Percentiles rank a stretch among this genome's conserved stretches.
Evolutionary conservation across 2,329 filamentous ascomycete species (phyloP).

Genomic region (Lachnellula subtilissima): DNA sequence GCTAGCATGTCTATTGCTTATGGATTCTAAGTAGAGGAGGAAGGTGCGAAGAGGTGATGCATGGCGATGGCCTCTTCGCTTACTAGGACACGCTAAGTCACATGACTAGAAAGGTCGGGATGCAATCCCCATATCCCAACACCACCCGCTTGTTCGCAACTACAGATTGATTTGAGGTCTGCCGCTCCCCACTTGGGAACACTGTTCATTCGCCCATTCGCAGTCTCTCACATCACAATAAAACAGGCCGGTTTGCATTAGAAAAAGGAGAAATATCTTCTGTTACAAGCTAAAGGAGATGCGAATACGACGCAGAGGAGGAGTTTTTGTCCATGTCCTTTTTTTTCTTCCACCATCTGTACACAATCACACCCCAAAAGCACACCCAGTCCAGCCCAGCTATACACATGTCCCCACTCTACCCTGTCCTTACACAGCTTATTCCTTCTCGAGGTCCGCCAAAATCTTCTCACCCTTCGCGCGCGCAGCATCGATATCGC

Average conservation of each 20-base stretch:
- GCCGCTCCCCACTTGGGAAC: too few species aligned
- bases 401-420: conserved; percentile 16
- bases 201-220: too few species aligned
- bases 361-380: conserved; percentile 9
- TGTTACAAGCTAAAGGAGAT: conserved; percentile 22
- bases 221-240: too few species aligned
- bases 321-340: conserved; percentile 22
- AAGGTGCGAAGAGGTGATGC: too few species aligned
- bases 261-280: conserved; percentile 9
- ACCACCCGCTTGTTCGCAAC: too few species aligned
- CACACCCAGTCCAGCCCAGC: conserved; percentile 7
- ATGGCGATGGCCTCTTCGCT: too few species aligned
- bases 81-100: too few species aligned
- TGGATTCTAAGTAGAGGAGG: too few species aligned
- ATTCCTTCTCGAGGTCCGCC: conserved; percentile 61
- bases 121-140: too few species aligned
- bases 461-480: conserved; percentile 99
- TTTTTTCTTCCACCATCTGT: conserved; percentile 21
- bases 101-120: too few species aligned
- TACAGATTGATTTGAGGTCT: too few species aligned
- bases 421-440: conserved; percentile 1
- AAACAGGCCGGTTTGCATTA: not conserved
- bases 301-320: conserved; percentile 17
- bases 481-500: conserved; percentile 86
- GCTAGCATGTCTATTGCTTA: too few species aligned